Base-by-base conservation (phyloP, 2,329 filamentous ascomycete genomes). In the Cercospora beticola region DNA sequence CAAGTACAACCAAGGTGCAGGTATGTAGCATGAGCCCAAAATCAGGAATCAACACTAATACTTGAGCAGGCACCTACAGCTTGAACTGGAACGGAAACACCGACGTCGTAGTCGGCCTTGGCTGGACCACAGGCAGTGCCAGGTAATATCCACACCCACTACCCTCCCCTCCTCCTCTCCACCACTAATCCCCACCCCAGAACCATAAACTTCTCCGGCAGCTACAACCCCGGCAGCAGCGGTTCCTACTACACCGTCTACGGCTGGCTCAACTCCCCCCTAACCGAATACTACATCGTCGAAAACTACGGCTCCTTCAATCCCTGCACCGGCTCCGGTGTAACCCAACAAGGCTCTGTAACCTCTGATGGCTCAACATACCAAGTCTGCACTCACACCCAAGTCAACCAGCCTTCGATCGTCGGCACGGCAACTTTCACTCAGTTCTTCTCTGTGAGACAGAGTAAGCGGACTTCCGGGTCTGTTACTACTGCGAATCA, bases 101-200 rank as follows among this genome's bases (percentile, higher is more conserved):
- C 59, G 86, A 87, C 79, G 83, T 86, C 57, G 85, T 87, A 30
- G 84, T 79, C 66, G 86, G 86, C 33, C 87, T 87, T 77, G 86
- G 86, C 56, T 88, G 86, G 85, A 83, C 83, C 40, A 68, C 65
- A 31, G 69, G 69, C 26, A 59, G 43, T 58, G 67, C 62, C 10
- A 40, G 67, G 69, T 69, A 26, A 14, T 7, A 56, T 30, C 8
- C 10, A 57, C 5, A 10, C 1, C n/a, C 16, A 18, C 43, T 3
- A 2, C 10, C 31, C 30, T 12, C 3, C 8, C 18, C 8, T 30
- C 9, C 23, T 10, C 10, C 2, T 23, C n/a, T 6, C 1, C 12
- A 9, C 5, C 12, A 12, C 28, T 59, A 36, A 31, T 10, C 9
- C 30, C 18, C 30, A 21, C 9, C 9, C 14, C 67, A 72, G 73